These are phyloP conservation scores for Starmerella lactis-condensi DNA, from an alignment of 805 yeast species.

Conservation along the genomic window DNA sequence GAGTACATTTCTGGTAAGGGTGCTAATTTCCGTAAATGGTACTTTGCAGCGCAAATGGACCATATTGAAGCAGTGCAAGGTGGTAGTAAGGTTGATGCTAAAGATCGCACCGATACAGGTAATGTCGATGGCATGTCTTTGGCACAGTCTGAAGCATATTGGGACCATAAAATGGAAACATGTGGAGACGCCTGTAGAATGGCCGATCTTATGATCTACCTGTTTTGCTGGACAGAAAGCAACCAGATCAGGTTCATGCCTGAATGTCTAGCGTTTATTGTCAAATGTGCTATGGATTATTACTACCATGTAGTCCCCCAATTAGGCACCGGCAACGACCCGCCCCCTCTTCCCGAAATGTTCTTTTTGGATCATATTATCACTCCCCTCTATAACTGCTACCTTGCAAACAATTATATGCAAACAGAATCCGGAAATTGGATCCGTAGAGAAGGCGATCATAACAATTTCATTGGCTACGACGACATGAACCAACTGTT, in stretches of 20 bases:
- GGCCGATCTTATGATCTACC: slow-evolving; percentile 47
- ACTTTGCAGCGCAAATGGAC: slow-evolving; percentile 55
- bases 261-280: slow-evolving; percentile 69
- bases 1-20: slow-evolving; percentile 59
- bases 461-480: slow-evolving; percentile 55
- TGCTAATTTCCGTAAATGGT: slow-evolving; percentile 58
- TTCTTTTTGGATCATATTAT: slow-evolving; percentile 43
- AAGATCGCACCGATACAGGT: background rate
- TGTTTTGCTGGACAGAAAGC: slow-evolving; percentile 81
- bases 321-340: no score
- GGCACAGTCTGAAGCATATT: slow-evolving; percentile 33
- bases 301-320: slow-evolving; percentile 18
- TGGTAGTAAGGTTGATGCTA: background rate
- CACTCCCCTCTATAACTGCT: slow-evolving; percentile 53
- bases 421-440: slow-evolving; percentile 26
- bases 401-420: slow-evolving; percentile 37
- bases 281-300: slow-evolving; percentile 59
- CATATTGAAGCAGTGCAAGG: slow-evolving; percentile 21
- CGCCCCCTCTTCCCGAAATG: background rate
- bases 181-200: slow-evolving; percentile 37
- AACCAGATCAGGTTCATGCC: slow-evolving; percentile 76
- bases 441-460: slow-evolving; percentile 40
- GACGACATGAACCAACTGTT: slow-evolving; percentile 80
- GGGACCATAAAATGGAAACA: slow-evolving; percentile 32
- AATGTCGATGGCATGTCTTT: slow-evolving; percentile 23